Conservation (phyloP, 2,329 filamentous ascomycete species). For the Annulohypoxylon truncatum region DNA sequence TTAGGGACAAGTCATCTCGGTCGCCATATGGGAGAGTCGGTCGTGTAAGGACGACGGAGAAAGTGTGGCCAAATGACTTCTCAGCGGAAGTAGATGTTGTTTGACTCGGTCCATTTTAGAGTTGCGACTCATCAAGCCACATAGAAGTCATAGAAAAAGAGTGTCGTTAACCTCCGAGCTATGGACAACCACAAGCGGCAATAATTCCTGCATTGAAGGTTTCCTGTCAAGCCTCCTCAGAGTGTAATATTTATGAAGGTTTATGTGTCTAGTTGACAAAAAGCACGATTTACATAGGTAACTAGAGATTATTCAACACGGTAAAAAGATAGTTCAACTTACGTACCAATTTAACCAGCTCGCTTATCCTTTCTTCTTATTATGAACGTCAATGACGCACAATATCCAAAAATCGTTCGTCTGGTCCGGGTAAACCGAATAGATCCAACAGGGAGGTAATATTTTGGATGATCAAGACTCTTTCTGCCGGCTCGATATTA, state of each 20-base stretch:
- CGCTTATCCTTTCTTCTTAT: background rate
- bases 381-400: background rate
- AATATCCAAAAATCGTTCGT: background rate
- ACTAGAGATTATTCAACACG: too few species aligned
- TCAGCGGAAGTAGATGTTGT: background rate
- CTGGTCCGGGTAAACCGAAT: slow-evolving; percentile 25
- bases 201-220: background rate
- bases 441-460: background rate
- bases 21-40: slow-evolving; percentile 1
- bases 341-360: background rate
- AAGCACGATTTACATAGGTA: too few species aligned
- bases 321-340: too few species aligned
- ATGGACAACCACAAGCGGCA: too few species aligned
- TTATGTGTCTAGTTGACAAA: too few species aligned
- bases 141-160: background rate
- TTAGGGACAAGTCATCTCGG: background rate
- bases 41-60: slow-evolving; percentile 1
- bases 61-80: slow-evolving; percentile 3
- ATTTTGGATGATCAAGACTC: slow-evolving; percentile 1
- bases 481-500: slow-evolving; percentile 1
- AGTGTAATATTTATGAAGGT: background rate
- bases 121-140: background rate
- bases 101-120: background rate
- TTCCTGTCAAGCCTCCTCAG: background rate
- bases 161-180: background rate